Evolutionary conservation across 371 early-diverging fungal genomes (phyloP), one percentile per base, ranked within the genome.

Genomic region (Lichtheimia ramosa): DNA sequence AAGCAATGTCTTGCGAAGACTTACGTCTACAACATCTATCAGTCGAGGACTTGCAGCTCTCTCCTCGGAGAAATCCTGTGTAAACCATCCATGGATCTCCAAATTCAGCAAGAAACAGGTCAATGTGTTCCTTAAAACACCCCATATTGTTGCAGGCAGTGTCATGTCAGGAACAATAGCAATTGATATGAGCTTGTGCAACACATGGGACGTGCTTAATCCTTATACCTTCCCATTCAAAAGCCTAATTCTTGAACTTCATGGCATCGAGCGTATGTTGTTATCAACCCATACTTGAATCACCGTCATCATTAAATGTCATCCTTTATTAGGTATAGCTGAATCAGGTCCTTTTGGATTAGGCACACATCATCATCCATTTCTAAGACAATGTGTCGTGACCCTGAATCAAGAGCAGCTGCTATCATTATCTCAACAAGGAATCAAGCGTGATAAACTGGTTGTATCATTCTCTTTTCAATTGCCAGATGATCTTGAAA

Each of bases 91-190:
- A 10, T 57, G 34, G 34, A 0, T 57, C 10, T 3, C 34, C 20
- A 56, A 58, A 43, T 23, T 56, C 40, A 27, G 58, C 25, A 64
- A 60, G 28, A 63, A 68, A 27, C 40, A 56, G 6, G 56, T 59
- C 20, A 43, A 49, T 5, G 63, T 75, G 6, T 73, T 59, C 49
- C 43, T 70, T 39, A 75, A 70, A 60, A 61, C 76, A 34, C 71
- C 76, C 25, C 69, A 65, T 58, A 61, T 57, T 12, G 61, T 73
- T 7, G 71, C 71, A 20, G 71, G 70, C 28, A 66, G 66, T 16
- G 41, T 62, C 14, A 43, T 75, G 0, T 39, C 56, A 12, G 76
- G 76, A 5, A 66, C 63, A 2, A 15, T 72, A n/a, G 60, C 63
- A 7, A 51, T 74, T 23, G 34, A 34, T 34, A 34, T 34, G 6